Base-by-base conservation (phyloP, 129 eudicot genomes). In the Logfia minima region DNA sequence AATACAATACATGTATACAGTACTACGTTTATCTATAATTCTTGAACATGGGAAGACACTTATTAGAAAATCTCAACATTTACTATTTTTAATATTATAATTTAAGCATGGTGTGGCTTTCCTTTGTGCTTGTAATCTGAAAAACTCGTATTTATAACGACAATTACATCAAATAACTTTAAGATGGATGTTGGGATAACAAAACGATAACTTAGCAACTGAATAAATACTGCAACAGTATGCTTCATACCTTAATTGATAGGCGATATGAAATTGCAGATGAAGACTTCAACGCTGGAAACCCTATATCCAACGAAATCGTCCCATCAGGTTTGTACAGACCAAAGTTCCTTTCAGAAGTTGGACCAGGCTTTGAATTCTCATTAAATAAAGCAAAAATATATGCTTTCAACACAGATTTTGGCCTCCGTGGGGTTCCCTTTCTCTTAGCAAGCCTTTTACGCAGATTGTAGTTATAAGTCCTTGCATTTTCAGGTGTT, bases 401-500 rank as follows among this genome's bases (percentile, higher is more conserved):
- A 69, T 90, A 93, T 0, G 91, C 98, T 80, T 89, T 93, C 79
- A 93, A 74, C 75, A 84, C 51, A 80, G 45, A 74, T 68, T 90
- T 89, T 9, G 97, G 97, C 82, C 97, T 90, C 43, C 85, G 29
- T 26, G 98, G 98, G 62, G 98, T 93, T 32, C 98, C 98, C 59
- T 93, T 93, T 73, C 87, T 90, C 85, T 82, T 83, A 21, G 97
- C 92, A 21, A 93, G 89, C 85, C 98, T 79, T 78, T 93, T 93
- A 4, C 97, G 88, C 75, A 93, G 35, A 72, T 93, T 93, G 69
- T 75, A 93, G 75, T 90, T 86, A 41, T 88, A 93, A 11, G 92
- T 93, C 80, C 84, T 93, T 7, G 98, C 98, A 86, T 93, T 93
- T 22, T 75, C 75, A 21, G 68, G 61, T 0, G 98, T 93, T 58